phyloP scores from a whole-genome alignment of 768 basidiomycete species.

The Mycena rebaudengoi region DNA sequence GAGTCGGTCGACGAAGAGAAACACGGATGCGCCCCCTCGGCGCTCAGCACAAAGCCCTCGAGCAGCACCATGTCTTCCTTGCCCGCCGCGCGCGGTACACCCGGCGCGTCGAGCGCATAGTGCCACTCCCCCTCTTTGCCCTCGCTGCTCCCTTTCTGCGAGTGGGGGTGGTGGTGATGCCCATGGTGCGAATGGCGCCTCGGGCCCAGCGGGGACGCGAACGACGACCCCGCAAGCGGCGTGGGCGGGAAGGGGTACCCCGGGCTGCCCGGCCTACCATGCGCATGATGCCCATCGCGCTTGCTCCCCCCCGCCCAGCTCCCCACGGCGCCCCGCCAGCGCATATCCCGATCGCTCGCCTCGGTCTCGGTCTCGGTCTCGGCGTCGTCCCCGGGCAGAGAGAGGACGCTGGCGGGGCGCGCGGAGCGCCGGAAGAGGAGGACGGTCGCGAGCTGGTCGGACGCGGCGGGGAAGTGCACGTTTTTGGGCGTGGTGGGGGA shows the following conservation, averaged over 20 bases:
- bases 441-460: constrained; percentile 67
- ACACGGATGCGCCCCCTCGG: constrained; percentile 13
- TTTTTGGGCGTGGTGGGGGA: constrained; percentile 65
- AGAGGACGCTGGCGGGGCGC: constrained; percentile 66
- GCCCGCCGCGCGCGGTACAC: constrained; percentile 9
- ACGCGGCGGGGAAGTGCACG: constrained; percentile 85
- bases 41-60: constrained; percentile 8
- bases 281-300: not conserved
- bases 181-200: too few relatives aligned
- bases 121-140: not conserved
- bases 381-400: constrained; percentile 45
- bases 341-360: not conserved
- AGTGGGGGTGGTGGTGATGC: too few relatives aligned
- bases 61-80: constrained; percentile 14
- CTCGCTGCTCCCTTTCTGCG: not conserved
- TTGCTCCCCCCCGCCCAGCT: not conserved
- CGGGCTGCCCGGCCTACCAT: not conserved
- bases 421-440: constrained; percentile 72
- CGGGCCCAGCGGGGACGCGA: not conserved
- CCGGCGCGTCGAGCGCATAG: constrained; percentile 26
- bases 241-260: constrained; percentile 17
- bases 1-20: constrained; percentile 19
- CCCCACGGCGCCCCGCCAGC: not conserved
- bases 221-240: too few relatives aligned
- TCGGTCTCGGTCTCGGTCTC: constrained; percentile 55